phyloP scores from a whole-genome alignment of 2,329 filamentous ascomycete genomes.

The Fusarium palustre region DNA sequence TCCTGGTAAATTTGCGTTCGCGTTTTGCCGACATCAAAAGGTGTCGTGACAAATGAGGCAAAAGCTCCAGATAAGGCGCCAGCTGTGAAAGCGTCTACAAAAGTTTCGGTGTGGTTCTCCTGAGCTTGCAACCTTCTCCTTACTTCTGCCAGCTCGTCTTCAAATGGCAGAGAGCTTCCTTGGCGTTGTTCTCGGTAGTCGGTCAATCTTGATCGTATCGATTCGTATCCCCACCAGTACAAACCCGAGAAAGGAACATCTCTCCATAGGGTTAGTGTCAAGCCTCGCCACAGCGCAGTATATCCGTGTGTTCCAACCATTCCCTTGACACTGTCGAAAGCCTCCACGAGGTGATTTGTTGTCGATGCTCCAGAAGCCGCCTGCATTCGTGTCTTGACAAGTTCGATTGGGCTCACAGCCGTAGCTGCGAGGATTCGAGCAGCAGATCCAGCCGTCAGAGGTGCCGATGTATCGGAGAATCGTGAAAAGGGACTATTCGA shows the following conservation, averaged over 20 bases:
- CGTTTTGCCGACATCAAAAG: conserved; percentile 98
- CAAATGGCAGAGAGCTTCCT: conserved; percentile 54
- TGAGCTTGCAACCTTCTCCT: conserved; percentile 69
- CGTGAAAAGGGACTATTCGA: conserved; percentile 76
- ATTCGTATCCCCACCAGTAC: conserved; percentile 99
- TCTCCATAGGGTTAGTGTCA: conserved; percentile 92
- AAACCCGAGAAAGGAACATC: conserved; percentile 97
- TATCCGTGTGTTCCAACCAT: conserved; percentile 86
- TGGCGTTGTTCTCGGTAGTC: conserved; percentile 70
- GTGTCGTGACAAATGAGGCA: conserved; percentile 89
- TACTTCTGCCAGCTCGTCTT: conserved; percentile 55
- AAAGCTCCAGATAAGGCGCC: conserved; percentile 86
- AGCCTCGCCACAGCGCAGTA: conserved; percentile 85
- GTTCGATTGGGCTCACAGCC: conserved; percentile 89
- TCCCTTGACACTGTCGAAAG: conserved; percentile 77
- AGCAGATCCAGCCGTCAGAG: conserved; percentile 81
- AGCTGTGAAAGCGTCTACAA: conserved; percentile 89
- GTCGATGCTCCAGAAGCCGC: conserved; percentile 71
- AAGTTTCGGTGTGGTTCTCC: conserved; percentile 80
- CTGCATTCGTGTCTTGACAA: conserved; percentile 93
- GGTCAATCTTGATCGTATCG: conserved; percentile 76
- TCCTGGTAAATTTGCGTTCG: conserved; percentile 86
- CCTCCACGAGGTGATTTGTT: conserved; percentile 81
- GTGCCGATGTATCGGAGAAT: conserved; percentile 76
- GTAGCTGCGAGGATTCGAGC: conserved; percentile 85